These are phyloP conservation scores for Geotrichum fermentans DNA, from an alignment of 1,139 yeast genomes.

Conservation along the genomic window DNA sequence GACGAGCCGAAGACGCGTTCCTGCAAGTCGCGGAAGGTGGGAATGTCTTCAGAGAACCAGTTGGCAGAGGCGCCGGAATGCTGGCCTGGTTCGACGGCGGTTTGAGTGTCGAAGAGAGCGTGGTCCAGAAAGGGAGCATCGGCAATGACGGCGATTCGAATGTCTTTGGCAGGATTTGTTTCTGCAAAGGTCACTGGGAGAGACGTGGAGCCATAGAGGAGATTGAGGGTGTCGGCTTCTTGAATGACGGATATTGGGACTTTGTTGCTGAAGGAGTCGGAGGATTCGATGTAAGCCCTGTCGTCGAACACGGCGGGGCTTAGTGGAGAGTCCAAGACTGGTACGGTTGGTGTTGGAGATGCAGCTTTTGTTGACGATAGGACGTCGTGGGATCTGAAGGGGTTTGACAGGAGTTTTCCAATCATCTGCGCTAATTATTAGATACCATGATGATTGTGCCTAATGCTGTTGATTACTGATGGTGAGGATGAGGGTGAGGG, in stretches of 20 bases:
- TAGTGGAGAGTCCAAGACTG: neutral
- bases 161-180: constrained; percentile 24
- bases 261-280: neutral
- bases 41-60: constrained; percentile 15
- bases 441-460: neutral
- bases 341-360: neutral
- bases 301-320: neutral
- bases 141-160: constrained; percentile 28
- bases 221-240: constrained; percentile 31
- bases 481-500: no score
- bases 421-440: neutral
- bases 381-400: neutral
- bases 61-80: neutral
- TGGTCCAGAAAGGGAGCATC: constrained; percentile 27
- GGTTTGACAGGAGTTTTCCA: constrained; percentile 8
- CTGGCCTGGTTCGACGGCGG: neutral
- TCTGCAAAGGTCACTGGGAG: neutral
- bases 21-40: constrained; percentile 10
- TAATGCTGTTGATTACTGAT: neutral
- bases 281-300: neutral
- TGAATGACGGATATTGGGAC: constrained; percentile 26
- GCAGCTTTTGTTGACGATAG: neutral
- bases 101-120: constrained; percentile 27
- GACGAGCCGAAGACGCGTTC: constrained; percentile 17
- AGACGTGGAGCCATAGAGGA: constrained; percentile 27